Evolutionary conservation across 768 basidiomycete species (phyloP).

Genomic region (Leccinum arenicola): DNA sequence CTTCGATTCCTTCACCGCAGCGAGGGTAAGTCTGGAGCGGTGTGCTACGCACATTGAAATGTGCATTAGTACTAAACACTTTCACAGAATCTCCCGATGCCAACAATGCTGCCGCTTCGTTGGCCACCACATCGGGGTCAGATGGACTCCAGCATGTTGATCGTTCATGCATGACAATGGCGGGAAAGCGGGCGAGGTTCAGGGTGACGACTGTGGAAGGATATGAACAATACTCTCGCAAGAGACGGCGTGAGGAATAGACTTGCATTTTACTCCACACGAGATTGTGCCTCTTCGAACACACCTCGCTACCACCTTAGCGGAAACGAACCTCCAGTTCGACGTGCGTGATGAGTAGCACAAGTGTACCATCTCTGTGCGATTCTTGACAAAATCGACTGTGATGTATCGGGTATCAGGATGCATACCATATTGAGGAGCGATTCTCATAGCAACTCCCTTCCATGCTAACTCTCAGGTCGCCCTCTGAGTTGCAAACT

Average conservation of each 20-base stretch:
- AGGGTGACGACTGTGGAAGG: slow-evolving; percentile 1
- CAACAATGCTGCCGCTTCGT: background rate
- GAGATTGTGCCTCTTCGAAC: no score
- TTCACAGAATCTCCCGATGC: background rate
- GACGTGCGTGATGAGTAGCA: no score
- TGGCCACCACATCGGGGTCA: background rate
- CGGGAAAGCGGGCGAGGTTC: background rate
- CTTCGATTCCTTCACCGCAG: background rate
- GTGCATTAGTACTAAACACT: background rate
- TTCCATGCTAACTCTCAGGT: no score
- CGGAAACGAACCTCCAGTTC: no score
- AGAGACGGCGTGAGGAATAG: background rate
- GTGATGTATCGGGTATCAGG: no score
- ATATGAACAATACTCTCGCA: background rate
- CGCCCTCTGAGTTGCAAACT: no score
- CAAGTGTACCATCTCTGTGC: no score
- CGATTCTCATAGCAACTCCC: no score
- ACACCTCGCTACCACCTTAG: no score
- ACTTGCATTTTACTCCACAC: no score
- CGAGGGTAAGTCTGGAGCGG: background rate
- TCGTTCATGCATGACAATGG: background rate
- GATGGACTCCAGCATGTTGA: background rate
- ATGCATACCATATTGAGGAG: no score
- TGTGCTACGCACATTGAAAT: background rate
- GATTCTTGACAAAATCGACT: no score